Conservation (phyloP, 768 basidiomycete genomes). For the Termitomyces sp. region DNA sequence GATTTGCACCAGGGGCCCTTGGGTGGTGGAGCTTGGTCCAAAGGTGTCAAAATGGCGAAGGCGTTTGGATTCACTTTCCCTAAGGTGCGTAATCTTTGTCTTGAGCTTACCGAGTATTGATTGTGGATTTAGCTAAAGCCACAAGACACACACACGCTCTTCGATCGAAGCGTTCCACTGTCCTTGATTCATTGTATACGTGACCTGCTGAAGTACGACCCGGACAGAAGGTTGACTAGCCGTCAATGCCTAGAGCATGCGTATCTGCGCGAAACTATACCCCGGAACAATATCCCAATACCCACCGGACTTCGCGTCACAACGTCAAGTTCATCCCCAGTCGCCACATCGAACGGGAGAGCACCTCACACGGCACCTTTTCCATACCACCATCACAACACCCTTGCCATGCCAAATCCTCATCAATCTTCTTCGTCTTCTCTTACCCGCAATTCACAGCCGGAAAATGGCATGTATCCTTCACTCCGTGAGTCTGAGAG, state of each 20-base stretch:
- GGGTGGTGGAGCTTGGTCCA: conserved; percentile 88
- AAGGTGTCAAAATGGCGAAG: conserved; percentile 85
- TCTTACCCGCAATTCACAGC: conserved; percentile 37
- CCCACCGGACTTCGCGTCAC: conserved; percentile 49
- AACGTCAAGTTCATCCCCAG: conserved; percentile 30
- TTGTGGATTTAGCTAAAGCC: conserved; percentile 50
- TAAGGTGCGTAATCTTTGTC: conserved; percentile 54
- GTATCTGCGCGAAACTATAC: conserved; percentile 81
- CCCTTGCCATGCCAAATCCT: conserved; percentile 8
- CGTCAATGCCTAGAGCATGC: conserved; percentile 84
- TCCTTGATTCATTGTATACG: conserved; percentile 89
- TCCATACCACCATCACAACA: conserved; percentile 23
- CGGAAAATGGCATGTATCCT: conserved; percentile 8
- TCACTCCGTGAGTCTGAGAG: conserved; percentile 25
- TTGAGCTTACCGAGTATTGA: conserved; percentile 7
- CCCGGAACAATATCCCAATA: conserved; percentile 61
- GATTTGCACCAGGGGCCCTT: conserved; percentile 64
- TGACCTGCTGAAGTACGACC: conserved; percentile 91
- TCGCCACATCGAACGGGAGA: conserved; percentile 32
- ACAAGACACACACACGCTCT: conserved; percentile 65
- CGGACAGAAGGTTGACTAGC: conserved; percentile 81
- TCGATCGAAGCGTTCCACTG: conserved; percentile 73
- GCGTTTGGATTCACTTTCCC: conserved; percentile 85
- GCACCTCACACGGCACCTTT: conserved; percentile 28
- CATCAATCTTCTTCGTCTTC: conserved; percentile 11